Evolutionary conservation across 2,329 filamentous ascomycete species (phyloP), one percentile per base, ranked within the genome.

Genomic region (Cladosporium sp.): DNA sequence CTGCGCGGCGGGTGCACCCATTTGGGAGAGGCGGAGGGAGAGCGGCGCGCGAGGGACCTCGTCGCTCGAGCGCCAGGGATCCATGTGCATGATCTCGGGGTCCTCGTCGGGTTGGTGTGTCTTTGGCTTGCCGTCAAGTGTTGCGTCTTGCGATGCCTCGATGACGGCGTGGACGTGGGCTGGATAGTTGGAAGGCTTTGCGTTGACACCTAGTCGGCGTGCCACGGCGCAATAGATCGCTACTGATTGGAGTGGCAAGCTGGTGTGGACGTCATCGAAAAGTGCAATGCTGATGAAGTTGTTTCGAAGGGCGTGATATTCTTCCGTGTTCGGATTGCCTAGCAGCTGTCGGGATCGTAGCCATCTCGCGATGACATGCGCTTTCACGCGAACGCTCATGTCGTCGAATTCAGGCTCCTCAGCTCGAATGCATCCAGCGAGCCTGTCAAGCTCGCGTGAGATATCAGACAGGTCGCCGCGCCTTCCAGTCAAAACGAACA

Each of bases 141-240:
- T 62, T 10, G 65, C 61, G 7, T 67, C 61, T 16, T 90, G 70
- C 1, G 64, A 62, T 11, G 32, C 83, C 82, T 60, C 79, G 10
- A 97, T 82, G 49, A 95, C 83, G 14, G 83, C 87, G 65, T 95
- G 86, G 11, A 95, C 88, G 65, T 96, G 90, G 58, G 83, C 87
- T 3, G 92, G 89, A 63, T 92, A 87, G 41, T 86, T 84, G 60
- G 87, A 92, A 50, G 87, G 89, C 33, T 83, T 81, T 0, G 91
- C 89, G 60, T 85, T 79, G 43, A 98, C 70, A 1, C 86, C 87
- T 10, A 96, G 67, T 35, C 86, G 79, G 51, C 81, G 77, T 1
- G 89, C 91, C 13, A 97, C 69, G 53, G 83, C 84, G 64, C 87
- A 93, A 70, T 86, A 98, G 57, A 97, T 95, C 55, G 85, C 86